A percentile compares a stretch with the other conserved stretches of the same genome.
phyloP scores from a whole-genome alignment of 306 rosid genomes.

The Glycyrrhiza uralensis region DNA sequence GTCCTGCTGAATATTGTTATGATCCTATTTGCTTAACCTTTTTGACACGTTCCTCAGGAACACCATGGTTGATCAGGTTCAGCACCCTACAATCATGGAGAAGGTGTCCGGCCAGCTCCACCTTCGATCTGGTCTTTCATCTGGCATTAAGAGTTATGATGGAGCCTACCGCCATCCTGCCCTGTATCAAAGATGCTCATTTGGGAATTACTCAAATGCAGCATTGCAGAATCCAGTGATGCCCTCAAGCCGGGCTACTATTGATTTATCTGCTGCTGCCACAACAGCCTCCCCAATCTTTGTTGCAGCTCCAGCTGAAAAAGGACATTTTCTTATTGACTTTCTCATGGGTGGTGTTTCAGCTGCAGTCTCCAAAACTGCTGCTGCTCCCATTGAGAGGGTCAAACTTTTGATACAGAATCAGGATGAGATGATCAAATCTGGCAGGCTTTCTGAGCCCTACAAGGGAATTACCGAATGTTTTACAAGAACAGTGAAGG shows the following conservation, averaged over 20 bases:
- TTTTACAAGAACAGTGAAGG: conserved; percentile 57
- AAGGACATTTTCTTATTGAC: conserved; percentile 62
- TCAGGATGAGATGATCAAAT: conserved; percentile 83
- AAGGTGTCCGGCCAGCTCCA: conserved; percentile 74
- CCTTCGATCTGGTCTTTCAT: conserved; percentile 45
- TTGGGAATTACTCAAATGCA: conserved; percentile 61
- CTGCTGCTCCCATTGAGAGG: conserved; percentile 94
- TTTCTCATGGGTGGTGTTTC: conserved; percentile 97
- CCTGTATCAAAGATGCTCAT: conserved; percentile 52
- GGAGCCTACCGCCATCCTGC: conserved; percentile 45
- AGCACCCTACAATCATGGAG: conserved; percentile 72
- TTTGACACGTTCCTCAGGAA: conserved; percentile 30
- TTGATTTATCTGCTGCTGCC: conserved; percentile 54
- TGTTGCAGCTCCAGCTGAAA: conserved; percentile 77
- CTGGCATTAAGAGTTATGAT: conserved; percentile 37
- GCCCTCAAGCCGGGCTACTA: conserved; percentile 48
- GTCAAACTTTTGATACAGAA: conserved; percentile 88
- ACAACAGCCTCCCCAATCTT: conserved; percentile 74
- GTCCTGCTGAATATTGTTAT: background rate
- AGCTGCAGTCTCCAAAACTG: conserved; percentile 92
- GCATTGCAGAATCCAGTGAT: conserved; percentile 55
- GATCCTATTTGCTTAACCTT: background rate
- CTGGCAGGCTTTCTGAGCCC: conserved; percentile 81
- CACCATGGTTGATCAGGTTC: conserved; percentile 74
- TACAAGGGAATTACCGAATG: conserved; percentile 96